Evolutionary conservation across 1,284 basidiomycete species (phyloP).

Genomic region (Erythrobasidium hasegawianum): DNA sequence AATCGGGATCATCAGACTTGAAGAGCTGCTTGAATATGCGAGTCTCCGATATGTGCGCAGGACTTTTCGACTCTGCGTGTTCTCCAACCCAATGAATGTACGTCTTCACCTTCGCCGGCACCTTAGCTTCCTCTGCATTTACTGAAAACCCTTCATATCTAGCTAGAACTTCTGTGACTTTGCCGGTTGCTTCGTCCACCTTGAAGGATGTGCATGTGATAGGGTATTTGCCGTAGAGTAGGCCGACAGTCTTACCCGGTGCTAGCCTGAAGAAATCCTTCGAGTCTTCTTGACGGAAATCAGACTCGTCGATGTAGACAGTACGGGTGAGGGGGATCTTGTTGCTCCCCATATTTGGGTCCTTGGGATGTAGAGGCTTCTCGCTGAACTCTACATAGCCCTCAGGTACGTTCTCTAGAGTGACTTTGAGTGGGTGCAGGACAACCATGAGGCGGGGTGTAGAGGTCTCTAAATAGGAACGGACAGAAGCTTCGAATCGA

Average conservation of each 20-base stretch:
- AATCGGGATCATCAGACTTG: slow-evolving; percentile 85
- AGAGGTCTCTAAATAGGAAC: slow-evolving; percentile 82
- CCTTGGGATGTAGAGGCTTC: slow-evolving; percentile 92
- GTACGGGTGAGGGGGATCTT: slow-evolving; percentile 82
- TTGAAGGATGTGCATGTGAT: slow-evolving; percentile 90
- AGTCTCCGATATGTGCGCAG: slow-evolving; percentile 81
- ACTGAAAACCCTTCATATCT: slow-evolving; percentile 60
- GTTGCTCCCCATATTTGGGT: slow-evolving; percentile 78
- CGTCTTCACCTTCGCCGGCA: slow-evolving; percentile 72
- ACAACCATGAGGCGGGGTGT: slow-evolving; percentile 92
- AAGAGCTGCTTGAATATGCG: slow-evolving; percentile 91
- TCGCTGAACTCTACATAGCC: slow-evolving; percentile 79
- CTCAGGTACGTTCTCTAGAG: slow-evolving; percentile 83
- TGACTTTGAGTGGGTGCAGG: slow-evolving; percentile 82
- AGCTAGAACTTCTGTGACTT: slow-evolving; percentile 74
- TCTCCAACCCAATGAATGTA: slow-evolving; percentile 98
- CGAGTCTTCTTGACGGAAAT: slow-evolving; percentile 87
- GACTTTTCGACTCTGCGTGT: slow-evolving; percentile 70
- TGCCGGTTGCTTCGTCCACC: slow-evolving; percentile 64
- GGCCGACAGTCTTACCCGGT: slow-evolving; percentile 92
- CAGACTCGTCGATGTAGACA: slow-evolving; percentile 89
- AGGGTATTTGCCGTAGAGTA: slow-evolving; percentile 91
- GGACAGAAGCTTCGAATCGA: slow-evolving; percentile 84
- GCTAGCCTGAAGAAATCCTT: slow-evolving; percentile 97
- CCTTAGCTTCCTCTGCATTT: slow-evolving; percentile 46